phyloP scores from a whole-genome alignment of 1,284 basidiomycete species.

The Leccinum pachyderme region DNA sequence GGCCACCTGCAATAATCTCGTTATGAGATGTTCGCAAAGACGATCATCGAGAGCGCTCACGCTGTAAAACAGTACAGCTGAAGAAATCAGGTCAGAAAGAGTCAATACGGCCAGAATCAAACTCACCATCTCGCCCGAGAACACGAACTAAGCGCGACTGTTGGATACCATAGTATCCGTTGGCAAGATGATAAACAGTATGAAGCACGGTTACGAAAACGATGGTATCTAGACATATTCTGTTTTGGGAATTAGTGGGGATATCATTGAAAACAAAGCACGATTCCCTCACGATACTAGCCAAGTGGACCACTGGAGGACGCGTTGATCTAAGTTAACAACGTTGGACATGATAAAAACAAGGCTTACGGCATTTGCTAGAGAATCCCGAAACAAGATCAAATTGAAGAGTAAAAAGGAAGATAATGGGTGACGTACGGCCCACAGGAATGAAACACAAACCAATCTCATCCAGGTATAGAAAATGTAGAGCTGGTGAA shows the following conservation, averaged over 20 bases:
- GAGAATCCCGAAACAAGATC: not conserved
- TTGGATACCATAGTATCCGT: not conserved
- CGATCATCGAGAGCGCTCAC: conserved; percentile 4
- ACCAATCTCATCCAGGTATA: conserved; percentile 7
- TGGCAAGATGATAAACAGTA: conserved; percentile 5
- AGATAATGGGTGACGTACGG: conserved; percentile 10
- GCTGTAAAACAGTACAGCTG: conserved; percentile 21
- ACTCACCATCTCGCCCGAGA: conserved; percentile 24
- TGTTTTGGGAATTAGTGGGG: not conserved
- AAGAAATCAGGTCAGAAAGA: not conserved
- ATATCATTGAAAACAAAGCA: not conserved
- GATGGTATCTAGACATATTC: conserved; percentile 18
- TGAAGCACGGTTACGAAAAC: conserved; percentile 4
- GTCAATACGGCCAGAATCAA: not conserved
- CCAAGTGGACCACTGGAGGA: conserved; percentile 19
- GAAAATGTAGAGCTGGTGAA: conserved; percentile 5
- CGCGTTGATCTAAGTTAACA: not conserved
- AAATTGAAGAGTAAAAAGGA: not conserved
- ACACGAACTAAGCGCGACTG: conserved; percentile 12
- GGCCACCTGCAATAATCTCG: conserved; percentile 4
- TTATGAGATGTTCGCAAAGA: not conserved
- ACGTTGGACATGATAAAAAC: not conserved
- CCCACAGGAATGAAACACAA: conserved; percentile 7
- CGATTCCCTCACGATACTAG: conserved; percentile 14
- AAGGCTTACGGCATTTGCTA: conserved; percentile 15